These are phyloP conservation scores for Trichoderma hamatum DNA, from an alignment of 2,329 filamentous ascomycete species.

Conservation along the genomic window DNA sequence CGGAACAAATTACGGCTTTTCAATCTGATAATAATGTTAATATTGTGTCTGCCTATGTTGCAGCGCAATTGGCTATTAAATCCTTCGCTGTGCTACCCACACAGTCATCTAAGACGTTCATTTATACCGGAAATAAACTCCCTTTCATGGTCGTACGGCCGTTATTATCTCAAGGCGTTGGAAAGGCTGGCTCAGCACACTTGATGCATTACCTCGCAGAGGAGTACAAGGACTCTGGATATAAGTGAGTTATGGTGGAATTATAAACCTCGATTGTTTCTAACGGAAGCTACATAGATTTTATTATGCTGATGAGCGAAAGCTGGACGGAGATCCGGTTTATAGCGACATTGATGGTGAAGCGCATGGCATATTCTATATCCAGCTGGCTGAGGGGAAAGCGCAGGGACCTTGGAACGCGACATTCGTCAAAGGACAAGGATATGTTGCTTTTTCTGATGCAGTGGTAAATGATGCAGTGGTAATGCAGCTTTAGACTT, in stretches of 20 bases:
- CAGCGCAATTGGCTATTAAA: not conserved
- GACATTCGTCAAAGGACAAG: not conserved
- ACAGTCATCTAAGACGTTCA: not conserved
- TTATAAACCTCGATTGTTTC: not conserved
- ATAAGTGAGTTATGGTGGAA: not conserved
- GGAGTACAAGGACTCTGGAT: not conserved
- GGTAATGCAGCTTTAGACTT: not conserved
- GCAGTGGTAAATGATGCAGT: not conserved
- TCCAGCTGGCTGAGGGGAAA: not conserved
- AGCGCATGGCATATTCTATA: conserved; percentile 43
- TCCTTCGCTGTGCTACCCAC: not conserved
- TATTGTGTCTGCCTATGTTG: conserved; percentile 4
- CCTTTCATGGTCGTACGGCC: conserved; percentile 32
- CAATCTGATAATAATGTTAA: not conserved
- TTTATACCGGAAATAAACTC: conserved; percentile 3
- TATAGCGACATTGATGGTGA: conserved; percentile 41
- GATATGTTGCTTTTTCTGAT: not conserved
- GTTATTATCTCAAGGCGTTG: conserved; percentile 44
- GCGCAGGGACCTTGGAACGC: conserved; percentile 7
- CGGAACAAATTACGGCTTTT: conserved; percentile 2
- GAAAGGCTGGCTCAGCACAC: conserved; percentile 44
- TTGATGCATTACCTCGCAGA: conserved; percentile 37
- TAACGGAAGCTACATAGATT: conserved; percentile 42
- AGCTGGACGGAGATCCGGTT: conserved; percentile 23
- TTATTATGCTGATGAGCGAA: conserved; percentile 54